These are phyloP conservation scores for Gossypium raimondii DNA, from an alignment of 345 rosid genomes.

Conservation along the genomic window DNA sequence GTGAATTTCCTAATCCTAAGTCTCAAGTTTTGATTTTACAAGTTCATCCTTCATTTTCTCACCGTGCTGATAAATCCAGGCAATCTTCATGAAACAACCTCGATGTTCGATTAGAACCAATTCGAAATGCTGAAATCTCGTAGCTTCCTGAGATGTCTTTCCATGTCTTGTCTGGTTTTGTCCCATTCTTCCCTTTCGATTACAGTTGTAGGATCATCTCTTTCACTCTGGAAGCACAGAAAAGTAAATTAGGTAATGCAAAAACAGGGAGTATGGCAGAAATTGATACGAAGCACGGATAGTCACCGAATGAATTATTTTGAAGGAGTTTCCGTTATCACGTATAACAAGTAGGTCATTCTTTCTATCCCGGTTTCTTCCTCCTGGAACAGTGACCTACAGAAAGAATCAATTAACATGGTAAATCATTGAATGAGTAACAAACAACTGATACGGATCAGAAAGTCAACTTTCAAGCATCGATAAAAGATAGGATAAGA, in stretches of 20 bases:
- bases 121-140: slow-evolving; percentile 77
- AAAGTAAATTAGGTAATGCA: neutral
- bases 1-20: neutral
- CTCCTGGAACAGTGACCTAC: slow-evolving; percentile 82
- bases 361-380: slow-evolving; percentile 80
- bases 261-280: neutral
- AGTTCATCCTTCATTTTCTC: neutral
- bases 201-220: slow-evolving; percentile 69
- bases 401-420: slow-evolving; percentile 2
- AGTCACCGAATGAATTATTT: slow-evolving; percentile 57
- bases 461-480: neutral
- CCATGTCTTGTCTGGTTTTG: slow-evolving; percentile 72
- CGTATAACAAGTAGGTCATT: slow-evolving; percentile 78
- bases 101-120: slow-evolving; percentile 51
- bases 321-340: slow-evolving; percentile 76
- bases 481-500: slow-evolving; percentile 1
- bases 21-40: neutral
- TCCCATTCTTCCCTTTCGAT: slow-evolving; percentile 89
- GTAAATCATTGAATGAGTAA: neutral
- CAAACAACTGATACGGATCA: neutral
- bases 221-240: slow-evolving; percentile 45
- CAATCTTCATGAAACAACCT: neutral
- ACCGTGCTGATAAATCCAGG: neutral
- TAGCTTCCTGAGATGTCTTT: slow-evolving; percentile 83
- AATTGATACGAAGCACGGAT: neutral